Evolutionary conservation across 805 yeast species (phyloP), one percentile per base, ranked within the genome.

Genomic region (Kodamaea sagamina): DNA sequence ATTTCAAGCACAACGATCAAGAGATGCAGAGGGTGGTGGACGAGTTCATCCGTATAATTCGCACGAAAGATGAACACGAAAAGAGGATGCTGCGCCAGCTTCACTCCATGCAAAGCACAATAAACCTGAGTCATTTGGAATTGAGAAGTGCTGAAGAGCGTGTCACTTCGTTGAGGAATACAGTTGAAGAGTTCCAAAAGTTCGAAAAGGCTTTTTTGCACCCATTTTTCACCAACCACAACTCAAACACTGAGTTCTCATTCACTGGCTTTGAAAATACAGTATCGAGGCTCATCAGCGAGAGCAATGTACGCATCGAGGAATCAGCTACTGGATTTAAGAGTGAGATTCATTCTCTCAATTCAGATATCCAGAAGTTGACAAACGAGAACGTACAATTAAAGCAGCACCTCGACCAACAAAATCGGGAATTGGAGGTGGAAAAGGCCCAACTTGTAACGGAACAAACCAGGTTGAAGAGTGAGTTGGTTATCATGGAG

Each of bases 181-280:
- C 34, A 6, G 19, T 29, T 12, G 34, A 29, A 3, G 11, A 22
- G 22, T 38, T 21, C 13, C 13, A 31, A 9, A 10, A 17, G 9
- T 39, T 39, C 21, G 42, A 39, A 32, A 31, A 32, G 8, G n/a
- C 19, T n/a, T 40, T 40, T 40, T 40, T 32, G 43, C 43, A 32
- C 34, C 43, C 43, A 40, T 40, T 32, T 12, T 29, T 15, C 21
- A 13, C 9, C 4, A 16, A 4, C 12, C 9, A 37, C 10, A 19
- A 12, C 12, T 7, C 27, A 13, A 19, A 18, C 8, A 16, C 32
- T 5, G 27, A 19, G 3, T 37, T 27, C 26, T 15, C 21, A 8
- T 29, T 29, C 9, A 17, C 10, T 13, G 29, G 32, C n/a, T 21
- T 37, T 10, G 24, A 27, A 7, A 18, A 36, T 26, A 13, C 31